These are phyloP conservation scores for Aspergillus candidus DNA, from an alignment of 2,329 filamentous ascomycete genomes.

Conservation along the genomic window DNA sequence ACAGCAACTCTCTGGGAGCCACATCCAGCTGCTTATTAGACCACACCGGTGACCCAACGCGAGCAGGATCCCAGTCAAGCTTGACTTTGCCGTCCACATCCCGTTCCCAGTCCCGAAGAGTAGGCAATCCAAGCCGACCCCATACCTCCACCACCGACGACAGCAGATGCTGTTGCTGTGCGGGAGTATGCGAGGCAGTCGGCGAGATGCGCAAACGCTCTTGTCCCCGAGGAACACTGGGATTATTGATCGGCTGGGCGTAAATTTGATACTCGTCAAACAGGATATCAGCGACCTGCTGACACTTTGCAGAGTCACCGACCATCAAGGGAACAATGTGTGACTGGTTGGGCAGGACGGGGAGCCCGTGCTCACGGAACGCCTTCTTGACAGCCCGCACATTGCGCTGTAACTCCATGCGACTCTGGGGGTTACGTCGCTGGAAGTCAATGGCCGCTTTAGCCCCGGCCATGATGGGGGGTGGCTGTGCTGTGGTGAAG, in stretches of 20 bases:
- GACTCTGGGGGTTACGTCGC: slow-evolving; percentile 75
- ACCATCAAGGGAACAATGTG: slow-evolving; percentile 94
- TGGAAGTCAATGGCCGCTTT: slow-evolving; percentile 91
- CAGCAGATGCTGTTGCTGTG: slow-evolving; percentile 80
- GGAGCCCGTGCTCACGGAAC: slow-evolving; percentile 72
- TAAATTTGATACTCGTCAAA: slow-evolving; percentile 89
- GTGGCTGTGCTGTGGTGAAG: slow-evolving; percentile 94
- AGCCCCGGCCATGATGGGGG: slow-evolving; percentile 94
- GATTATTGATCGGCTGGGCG: slow-evolving; percentile 98
- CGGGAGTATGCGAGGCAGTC: slow-evolving; percentile 81
- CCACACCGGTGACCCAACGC: too few species aligned
- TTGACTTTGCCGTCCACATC: too few species aligned
- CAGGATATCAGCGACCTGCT: slow-evolving; percentile 85
- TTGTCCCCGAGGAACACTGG: slow-evolving; percentile 95
- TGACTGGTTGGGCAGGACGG: slow-evolving; percentile 94
- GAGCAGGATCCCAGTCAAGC: too few species aligned
- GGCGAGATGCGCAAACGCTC: slow-evolving; percentile 94
- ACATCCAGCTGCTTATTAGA: too few species aligned
- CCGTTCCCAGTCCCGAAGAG: slow-evolving; percentile 72
- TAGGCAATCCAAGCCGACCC: slow-evolving; percentile 81
- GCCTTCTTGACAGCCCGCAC: slow-evolving; percentile 89
- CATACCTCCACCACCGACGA: slow-evolving; percentile 81
- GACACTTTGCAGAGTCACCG: slow-evolving; percentile 87
- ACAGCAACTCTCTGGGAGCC: too few species aligned
- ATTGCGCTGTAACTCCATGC: slow-evolving; percentile 89